A percentile compares a stretch with the other conserved stretches of the same genome.
phyloP scores from a whole-genome alignment of 2,329 filamentous ascomycete species.

The Furcasterigmium sp. region DNA sequence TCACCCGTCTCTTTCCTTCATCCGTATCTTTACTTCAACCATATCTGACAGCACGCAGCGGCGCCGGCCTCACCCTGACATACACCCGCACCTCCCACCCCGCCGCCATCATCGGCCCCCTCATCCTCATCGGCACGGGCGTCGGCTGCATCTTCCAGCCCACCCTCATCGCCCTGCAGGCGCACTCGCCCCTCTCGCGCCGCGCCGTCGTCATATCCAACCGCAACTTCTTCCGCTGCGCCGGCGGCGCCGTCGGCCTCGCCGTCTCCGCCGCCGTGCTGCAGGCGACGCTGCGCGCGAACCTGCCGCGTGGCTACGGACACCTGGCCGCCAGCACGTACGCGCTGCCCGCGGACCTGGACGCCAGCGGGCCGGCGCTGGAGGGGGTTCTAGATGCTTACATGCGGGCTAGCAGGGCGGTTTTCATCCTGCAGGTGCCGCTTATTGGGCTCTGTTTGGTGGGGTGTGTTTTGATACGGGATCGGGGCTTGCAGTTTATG shows the following conservation, averaged over 20 bases:
- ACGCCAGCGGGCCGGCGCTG: slow-evolving; percentile 10
- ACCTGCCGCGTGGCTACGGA: slow-evolving; percentile 17
- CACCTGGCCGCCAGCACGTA: slow-evolving; percentile 22
- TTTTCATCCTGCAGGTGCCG: slow-evolving; percentile 53
- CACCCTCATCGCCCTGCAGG: slow-evolving; percentile 51
- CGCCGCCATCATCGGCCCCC: slow-evolving; percentile 42
- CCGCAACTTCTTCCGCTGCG: slow-evolving; percentile 56
- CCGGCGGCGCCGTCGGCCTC: slow-evolving; percentile 53
- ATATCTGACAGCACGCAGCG: too few species aligned
- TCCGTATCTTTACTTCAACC: neutral
- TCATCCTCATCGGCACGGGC: slow-evolving; percentile 45
- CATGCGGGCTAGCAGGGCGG: slow-evolving; percentile 44
- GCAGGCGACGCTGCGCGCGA: slow-evolving; percentile 20
- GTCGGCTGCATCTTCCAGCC: slow-evolving; percentile 44
- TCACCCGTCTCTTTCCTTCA: neutral
- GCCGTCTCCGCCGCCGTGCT: slow-evolving; percentile 50
- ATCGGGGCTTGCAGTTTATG: slow-evolving; percentile 42
- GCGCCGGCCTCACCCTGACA: slow-evolving; percentile 45
- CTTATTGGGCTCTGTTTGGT: slow-evolving; percentile 45
- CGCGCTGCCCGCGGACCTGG: slow-evolving; percentile 8
- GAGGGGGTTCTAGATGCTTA: slow-evolving; percentile 32
- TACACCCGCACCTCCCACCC: slow-evolving; percentile 38
- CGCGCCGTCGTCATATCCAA: slow-evolving; percentile 58
- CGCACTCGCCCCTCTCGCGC: slow-evolving; percentile 49
- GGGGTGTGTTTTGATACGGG: slow-evolving; percentile 44